Evolutionary conservation across 306 rosid species (phyloP).

Genomic region (Biancaea sappan): DNA sequence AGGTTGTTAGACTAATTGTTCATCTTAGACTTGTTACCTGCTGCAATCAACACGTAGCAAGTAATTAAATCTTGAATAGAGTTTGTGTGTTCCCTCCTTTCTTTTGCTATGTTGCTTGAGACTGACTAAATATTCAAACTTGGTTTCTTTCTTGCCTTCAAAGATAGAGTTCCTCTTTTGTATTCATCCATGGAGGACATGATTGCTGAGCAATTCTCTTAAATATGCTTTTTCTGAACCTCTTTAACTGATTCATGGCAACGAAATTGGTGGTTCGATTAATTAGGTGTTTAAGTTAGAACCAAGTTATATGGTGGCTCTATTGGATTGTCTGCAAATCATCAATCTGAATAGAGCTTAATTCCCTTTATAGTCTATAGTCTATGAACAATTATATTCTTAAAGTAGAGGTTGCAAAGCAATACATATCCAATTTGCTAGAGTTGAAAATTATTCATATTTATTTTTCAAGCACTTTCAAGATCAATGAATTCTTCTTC

Average conservation of each 20-base stretch:
- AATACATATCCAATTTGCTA: background rate
- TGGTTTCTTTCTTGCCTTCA: background rate
- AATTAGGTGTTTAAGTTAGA: too few species aligned
- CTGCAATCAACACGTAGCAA: background rate
- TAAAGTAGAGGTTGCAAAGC: background rate
- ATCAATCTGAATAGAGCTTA: background rate
- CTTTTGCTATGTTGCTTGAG: conserved; percentile 14
- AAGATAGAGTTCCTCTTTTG: background rate
- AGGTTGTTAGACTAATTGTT: background rate
- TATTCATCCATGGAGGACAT: background rate
- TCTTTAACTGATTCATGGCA: background rate
- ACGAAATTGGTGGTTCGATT: too few species aligned
- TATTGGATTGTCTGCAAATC: background rate
- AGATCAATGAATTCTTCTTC: background rate
- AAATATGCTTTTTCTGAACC: background rate
- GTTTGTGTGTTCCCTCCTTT: background rate
- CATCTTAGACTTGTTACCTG: background rate
- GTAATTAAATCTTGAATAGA: background rate
- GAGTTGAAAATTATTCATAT: background rate
- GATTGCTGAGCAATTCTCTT: background rate
- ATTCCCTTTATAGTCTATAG: background rate
- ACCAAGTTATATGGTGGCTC: too few species aligned
- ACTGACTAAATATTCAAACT: background rate
- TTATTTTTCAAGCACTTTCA: background rate
- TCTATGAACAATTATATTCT: background rate